Evolutionary conservation across 768 basidiomycete species (phyloP).

Genomic region (Naganishia onofrii): DNA sequence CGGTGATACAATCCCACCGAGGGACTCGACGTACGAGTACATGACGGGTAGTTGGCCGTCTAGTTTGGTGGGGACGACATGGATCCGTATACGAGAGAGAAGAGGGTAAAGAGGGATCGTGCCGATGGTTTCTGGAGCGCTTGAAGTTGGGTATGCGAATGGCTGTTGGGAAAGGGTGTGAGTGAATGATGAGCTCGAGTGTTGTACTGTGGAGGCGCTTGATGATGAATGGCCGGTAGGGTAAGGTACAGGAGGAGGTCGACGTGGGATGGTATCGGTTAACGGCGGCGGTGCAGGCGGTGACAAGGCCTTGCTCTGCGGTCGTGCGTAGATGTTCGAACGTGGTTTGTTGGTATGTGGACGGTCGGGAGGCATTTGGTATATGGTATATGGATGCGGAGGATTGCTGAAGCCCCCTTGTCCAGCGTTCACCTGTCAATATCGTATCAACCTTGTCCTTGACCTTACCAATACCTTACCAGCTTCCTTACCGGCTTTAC

Average conservation of each 20-base stretch:
- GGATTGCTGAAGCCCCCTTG: neutral
- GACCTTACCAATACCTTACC: no score
- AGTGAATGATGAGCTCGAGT: conserved; percentile 9
- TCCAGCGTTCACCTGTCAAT: no score
- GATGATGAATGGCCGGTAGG: conserved; percentile 23
- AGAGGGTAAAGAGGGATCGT: conserved; percentile 39
- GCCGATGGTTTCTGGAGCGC: neutral
- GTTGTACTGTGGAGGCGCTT: neutral
- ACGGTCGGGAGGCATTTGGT: conserved; percentile 18
- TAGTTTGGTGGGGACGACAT: conserved; percentile 46
- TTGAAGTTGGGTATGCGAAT: neutral
- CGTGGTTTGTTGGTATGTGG: neutral
- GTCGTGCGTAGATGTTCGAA: neutral
- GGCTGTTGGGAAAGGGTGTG: neutral
- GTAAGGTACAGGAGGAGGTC: conserved; percentile 28
- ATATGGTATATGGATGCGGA: conserved; percentile 5
- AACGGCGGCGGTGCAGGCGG: neutral
- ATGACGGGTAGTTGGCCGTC: conserved; percentile 38
- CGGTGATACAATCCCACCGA: conserved; percentile 40
- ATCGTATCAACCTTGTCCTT: no score
- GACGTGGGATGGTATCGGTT: neutral
- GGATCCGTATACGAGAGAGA: conserved; percentile 43
- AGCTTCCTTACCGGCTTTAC: no score
- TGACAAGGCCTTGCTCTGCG: neutral
- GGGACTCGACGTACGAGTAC: conserved; percentile 41